Evolutionary conservation across 108 stramenopile species (phyloP).

Genomic region (Conticribra weissflogii): DNA sequence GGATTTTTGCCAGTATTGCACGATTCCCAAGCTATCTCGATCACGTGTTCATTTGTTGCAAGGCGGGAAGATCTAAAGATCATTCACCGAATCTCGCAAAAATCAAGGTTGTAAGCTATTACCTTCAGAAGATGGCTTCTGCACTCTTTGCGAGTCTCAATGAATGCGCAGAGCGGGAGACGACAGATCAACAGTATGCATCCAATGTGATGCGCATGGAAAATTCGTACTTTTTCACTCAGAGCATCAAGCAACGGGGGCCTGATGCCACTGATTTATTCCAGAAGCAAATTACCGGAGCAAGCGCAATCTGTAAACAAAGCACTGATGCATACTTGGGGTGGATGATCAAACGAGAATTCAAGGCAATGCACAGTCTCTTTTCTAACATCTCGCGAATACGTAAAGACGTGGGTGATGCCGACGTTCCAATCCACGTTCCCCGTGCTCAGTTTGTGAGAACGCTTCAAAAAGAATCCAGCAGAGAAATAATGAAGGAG

Average conservation of each 20-base stretch:
- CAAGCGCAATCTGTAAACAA: slow-evolving; percentile 82
- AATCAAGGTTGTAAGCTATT: slow-evolving; percentile 87
- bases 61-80: slow-evolving; percentile 69
- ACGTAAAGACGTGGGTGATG: slow-evolving; percentile 82
- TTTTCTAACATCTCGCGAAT: slow-evolving; percentile 86
- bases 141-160: slow-evolving; percentile 81
- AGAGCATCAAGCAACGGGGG: slow-evolving; percentile 79
- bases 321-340: slow-evolving; percentile 91
- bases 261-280: slow-evolving; percentile 67
- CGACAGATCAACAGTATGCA: slow-evolving; percentile 89
- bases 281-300: slow-evolving; percentile 79
- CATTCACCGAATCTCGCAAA: slow-evolving; percentile 78
- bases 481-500: slow-evolving; percentile 83
- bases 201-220: slow-evolving; percentile 90
- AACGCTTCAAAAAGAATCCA: slow-evolving; percentile 85
- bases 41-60: slow-evolving; percentile 79
- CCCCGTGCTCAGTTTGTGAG: slow-evolving; percentile 81
- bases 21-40: slow-evolving; percentile 84
- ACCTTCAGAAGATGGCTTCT: slow-evolving; percentile 87
- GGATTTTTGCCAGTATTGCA: slow-evolving; percentile 79
- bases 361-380: slow-evolving; percentile 85
- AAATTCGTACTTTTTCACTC: slow-evolving; percentile 88
- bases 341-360: slow-evolving; percentile 93
- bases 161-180: slow-evolving; percentile 73
- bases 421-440: slow-evolving; percentile 82